Base-by-base conservation (phyloP, 495 filamentous ascomycete genomes). In the Hypoxylon trugodes region DNA sequence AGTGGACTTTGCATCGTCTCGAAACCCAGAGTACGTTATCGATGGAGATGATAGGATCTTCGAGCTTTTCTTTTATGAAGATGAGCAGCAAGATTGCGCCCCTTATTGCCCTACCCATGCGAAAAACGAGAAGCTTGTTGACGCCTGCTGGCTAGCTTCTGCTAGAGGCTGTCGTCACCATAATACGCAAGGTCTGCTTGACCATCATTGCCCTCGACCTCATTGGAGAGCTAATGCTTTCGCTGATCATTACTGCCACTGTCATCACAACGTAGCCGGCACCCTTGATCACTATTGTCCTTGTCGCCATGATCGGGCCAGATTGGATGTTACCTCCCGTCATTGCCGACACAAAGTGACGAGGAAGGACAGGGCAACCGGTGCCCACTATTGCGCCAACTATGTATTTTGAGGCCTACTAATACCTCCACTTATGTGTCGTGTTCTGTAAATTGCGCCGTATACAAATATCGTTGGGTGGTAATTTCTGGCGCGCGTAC, bases 241-340 rank as follows among this genome's bases (percentile, higher is more conserved):
- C 18, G 61, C 26, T n/a, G 61, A 65, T 10, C 61, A 65, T 22
- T 59, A 50, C 22, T 65, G 61, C 48, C 48, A 32, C 8, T 64
- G 60, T 38, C 3, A 4, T 8, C 61, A 59, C 36, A 28, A 49
- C 5, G 18, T 55, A 2, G 12, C 3, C 1, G 54, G 19, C 10
- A 8, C 50, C 6, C 8, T 55, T 2, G 65, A 68, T 13, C 65
- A 68, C 43, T 68, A 59, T 21, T 68, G 65, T 24, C 49, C 58
- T 22, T 67, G 64, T 16, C 12, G 8, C 9, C 64, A 67, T 16
- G 47, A 62, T 3, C 8, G 19, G 6, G 2, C 1, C 16, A 15
- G 53, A 3, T 6, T 26, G n/a, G 10, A 1, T 6, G 16, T 40
- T 1, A 15, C 4, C 1, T 13, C 5, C 6, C n/a, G 19, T 22